Conservation (phyloP, 495 filamentous ascomycete genomes). For the Alectoria sarmentosa region DNA sequence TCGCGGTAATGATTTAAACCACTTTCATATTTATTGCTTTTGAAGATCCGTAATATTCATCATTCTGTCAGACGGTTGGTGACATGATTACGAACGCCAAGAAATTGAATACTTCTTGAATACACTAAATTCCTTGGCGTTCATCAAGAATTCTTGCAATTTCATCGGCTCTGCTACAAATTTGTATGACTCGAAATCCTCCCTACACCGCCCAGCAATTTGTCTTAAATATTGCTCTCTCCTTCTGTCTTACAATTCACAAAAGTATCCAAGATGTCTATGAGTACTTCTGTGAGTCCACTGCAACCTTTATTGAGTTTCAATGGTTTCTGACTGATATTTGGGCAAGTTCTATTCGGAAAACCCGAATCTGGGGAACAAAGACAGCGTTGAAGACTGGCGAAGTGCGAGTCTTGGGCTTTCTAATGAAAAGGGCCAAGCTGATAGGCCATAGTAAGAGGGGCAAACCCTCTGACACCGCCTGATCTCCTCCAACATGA, state of each 20-base stretch:
- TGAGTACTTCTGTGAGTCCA: constrained; percentile 21
- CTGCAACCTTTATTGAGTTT: background rate
- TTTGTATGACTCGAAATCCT: too few species aligned
- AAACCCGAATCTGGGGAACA: constrained; percentile 85
- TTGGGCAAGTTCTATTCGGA: constrained; percentile 69
- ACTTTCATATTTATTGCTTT: too few species aligned
- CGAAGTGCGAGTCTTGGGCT: constrained; percentile 52
- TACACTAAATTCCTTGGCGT: too few species aligned
- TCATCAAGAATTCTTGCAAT: background rate
- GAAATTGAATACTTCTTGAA: too few species aligned
- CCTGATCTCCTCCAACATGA: constrained; percentile 95
- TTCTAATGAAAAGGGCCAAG: background rate
- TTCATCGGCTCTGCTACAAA: too few species aligned
- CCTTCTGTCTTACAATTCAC: background rate
- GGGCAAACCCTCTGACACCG: constrained; percentile 89
- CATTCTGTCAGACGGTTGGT: too few species aligned
- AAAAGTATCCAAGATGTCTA: background rate
- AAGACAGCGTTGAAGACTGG: constrained; percentile 76
- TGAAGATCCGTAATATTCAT: too few species aligned
- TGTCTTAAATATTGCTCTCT: background rate
- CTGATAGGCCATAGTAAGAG: constrained; percentile 51
- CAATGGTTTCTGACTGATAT: background rate
- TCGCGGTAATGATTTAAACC: too few species aligned
- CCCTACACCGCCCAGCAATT: background rate
- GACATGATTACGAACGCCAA: too few species aligned